A percentile compares a stretch with the other conserved stretches of the same genome.
phyloP scores from a whole-genome alignment of 371 early-diverging fungal species.

The Mucor saturninus region DNA sequence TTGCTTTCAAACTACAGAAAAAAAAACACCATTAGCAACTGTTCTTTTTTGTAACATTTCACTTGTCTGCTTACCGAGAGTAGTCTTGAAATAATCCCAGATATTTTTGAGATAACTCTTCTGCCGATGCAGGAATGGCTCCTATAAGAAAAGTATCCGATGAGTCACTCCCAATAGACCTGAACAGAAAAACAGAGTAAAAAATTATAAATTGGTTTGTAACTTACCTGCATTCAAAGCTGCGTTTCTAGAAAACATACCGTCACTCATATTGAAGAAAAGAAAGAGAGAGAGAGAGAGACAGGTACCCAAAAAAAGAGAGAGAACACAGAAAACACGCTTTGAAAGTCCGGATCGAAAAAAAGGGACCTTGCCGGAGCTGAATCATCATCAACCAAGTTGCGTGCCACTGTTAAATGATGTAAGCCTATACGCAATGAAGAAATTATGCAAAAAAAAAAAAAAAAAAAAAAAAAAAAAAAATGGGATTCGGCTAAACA shows the following conservation, averaged over 20 bases:
- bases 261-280: slow-evolving; percentile 38
- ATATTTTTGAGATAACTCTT: slow-evolving; percentile 68
- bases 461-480: too few species aligned
- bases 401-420: too few species aligned
- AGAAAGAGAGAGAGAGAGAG: too few species aligned
- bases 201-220: too few species aligned
- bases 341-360: too few species aligned
- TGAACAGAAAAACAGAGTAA: too few species aligned
- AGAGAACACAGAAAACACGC: neutral
- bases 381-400: too few species aligned
- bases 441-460: too few species aligned
- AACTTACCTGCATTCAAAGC: slow-evolving; percentile 37
- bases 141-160: slow-evolving; percentile 26
- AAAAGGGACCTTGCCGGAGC: too few species aligned
- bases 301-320: neutral
- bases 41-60: neutral
- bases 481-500: too few species aligned
- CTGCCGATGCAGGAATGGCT: slow-evolving; percentile 52
- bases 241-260: slow-evolving; percentile 39
- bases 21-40: neutral
- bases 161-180: too few species aligned
- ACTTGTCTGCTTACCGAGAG: slow-evolving; percentile 51
- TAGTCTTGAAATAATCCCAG: slow-evolving; percentile 64
- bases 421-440: too few species aligned
- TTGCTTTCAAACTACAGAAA: slow-evolving; percentile 60